Percentiles rank a stretch among this genome's conserved stretches.
These are phyloP conservation scores for Podosphaera aphanis DNA, from an alignment of 2,329 filamentous ascomycete genomes.

Conservation along the genomic window DNA sequence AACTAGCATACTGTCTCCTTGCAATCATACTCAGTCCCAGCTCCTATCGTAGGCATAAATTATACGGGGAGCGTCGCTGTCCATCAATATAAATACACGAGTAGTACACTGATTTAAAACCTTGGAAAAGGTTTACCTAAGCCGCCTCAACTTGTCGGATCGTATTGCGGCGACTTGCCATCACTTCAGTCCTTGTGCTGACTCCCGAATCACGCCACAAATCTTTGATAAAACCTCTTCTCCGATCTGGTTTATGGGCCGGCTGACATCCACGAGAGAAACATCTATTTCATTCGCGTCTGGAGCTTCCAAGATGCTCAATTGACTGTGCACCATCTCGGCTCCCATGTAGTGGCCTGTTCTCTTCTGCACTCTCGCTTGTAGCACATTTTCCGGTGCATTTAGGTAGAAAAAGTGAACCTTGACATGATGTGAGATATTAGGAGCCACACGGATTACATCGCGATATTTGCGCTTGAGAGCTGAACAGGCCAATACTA, in stretches of 20 bases:
- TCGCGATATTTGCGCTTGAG: constrained; percentile 95
- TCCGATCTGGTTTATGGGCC: constrained; percentile 33
- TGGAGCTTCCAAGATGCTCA: constrained; percentile 69
- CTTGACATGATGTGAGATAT: constrained; percentile 46
- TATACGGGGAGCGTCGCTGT: no score
- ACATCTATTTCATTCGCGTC: constrained; percentile 46
- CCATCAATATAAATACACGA: no score
- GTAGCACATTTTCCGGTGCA: constrained; percentile 50
- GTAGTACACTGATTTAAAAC: no score
- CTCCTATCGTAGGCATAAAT: no score
- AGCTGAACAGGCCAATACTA: constrained; percentile 90
- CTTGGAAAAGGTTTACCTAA: no score
- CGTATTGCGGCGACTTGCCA: background rate
- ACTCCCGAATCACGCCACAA: constrained; percentile 5
- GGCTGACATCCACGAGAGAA: constrained; percentile 44
- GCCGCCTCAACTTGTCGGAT: no score
- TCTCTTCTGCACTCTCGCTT: constrained; percentile 50
- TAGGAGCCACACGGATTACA: constrained; percentile 59
- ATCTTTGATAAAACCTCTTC: constrained; percentile 33
- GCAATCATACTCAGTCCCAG: no score
- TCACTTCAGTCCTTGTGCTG: background rate
- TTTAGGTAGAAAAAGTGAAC: constrained; percentile 87
- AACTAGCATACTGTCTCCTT: no score
- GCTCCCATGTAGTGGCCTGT: constrained; percentile 89
- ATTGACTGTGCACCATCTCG: constrained; percentile 83